Evolutionary conservation across 225 moss, liverwort and hornwort species (phyloP).

Genomic region (Ulota crispa): DNA sequence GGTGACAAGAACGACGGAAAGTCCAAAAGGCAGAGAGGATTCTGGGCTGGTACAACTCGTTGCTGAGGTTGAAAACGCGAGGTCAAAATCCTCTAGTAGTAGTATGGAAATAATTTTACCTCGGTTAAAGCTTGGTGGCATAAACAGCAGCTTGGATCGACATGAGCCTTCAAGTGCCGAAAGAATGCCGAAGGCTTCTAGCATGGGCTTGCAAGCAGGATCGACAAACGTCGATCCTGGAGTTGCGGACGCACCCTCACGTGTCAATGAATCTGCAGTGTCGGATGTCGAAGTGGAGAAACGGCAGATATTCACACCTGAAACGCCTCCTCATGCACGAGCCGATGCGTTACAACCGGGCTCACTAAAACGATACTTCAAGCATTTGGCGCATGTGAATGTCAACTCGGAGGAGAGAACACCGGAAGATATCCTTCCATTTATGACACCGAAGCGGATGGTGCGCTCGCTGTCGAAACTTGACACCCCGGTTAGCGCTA

Average conservation of each 20-base stretch:
- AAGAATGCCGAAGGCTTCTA: neutral
- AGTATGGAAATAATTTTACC: conserved; percentile 38
- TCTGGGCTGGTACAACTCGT: neutral
- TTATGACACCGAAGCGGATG: conserved; percentile 63
- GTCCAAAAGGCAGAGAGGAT: neutral
- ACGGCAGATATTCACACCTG: conserved; percentile 16
- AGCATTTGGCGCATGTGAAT: conserved; percentile 15
- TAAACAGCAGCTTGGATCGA: neutral
- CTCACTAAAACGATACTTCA: conserved; percentile 16
- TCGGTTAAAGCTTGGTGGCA: conserved; percentile 39
- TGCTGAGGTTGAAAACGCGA: neutral
- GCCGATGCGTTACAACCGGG: neutral
- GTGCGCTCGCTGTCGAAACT: conserved; percentile 68
- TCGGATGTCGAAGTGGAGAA: conserved; percentile 45
- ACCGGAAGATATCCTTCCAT: conserved; percentile 51
- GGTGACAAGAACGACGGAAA: neutral
- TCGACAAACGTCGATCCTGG: neutral
- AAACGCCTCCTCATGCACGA: neutral
- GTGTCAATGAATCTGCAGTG: neutral
- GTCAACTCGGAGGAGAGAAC: conserved; percentile 27
- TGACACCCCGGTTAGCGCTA: conserved; percentile 26
- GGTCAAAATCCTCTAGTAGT: neutral
- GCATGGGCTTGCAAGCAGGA: neutral
- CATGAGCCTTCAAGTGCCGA: neutral
- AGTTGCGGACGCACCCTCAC: neutral